phyloP scores from a whole-genome alignment of 305 asterid species.

The Solanum hybrid region DNA sequence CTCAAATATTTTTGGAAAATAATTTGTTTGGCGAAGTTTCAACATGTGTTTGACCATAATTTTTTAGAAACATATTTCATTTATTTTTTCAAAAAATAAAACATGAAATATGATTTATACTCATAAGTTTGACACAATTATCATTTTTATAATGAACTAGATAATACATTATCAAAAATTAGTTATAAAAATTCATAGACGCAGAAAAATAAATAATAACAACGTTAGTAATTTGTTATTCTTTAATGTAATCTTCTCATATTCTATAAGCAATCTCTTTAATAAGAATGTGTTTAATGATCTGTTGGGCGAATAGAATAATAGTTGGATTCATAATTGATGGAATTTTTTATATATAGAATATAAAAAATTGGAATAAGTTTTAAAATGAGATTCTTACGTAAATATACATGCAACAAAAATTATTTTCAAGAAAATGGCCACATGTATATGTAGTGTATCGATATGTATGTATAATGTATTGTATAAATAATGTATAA shows the following conservation, averaged over 20 bases:
- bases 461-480: neutral
- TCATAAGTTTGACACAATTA: neutral
- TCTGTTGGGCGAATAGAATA: neutral
- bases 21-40: neutral
- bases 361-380: neutral
- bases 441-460: neutral
- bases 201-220: neutral
- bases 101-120: neutral
- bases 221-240: neutral
- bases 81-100: neutral
- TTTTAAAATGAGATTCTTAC: neutral
- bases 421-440: neutral
- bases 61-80: neutral
- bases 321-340: neutral
- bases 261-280: neutral
- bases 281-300: neutral
- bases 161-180: neutral
- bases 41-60: neutral
- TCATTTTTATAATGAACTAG: neutral
- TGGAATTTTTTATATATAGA: neutral
- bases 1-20: neutral
- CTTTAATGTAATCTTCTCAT: neutral
- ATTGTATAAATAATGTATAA: neutral
- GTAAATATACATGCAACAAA: neutral
- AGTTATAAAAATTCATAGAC: neutral